These are phyloP conservation scores for Gracilaria caudata DNA, from an alignment of 23 red algal species.

Conservation along the genomic window DNA sequence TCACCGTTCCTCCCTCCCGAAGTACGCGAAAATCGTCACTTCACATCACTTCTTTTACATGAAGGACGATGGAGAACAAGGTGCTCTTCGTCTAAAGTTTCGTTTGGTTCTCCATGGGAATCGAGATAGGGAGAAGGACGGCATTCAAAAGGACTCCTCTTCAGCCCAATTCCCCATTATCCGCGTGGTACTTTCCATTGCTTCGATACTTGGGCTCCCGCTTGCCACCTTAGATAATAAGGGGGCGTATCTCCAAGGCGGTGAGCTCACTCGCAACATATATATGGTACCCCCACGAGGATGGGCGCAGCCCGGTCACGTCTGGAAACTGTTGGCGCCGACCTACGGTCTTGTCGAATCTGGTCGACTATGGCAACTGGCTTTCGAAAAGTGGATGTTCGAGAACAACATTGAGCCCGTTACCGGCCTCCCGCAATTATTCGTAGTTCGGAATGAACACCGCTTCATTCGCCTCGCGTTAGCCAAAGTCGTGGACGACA, in stretches of 20 bases:
- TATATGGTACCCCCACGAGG: slow-evolving; percentile 19
- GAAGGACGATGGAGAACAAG: slow-evolving; percentile 3
- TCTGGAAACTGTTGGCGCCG: slow-evolving; percentile 1
- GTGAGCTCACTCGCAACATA: neutral
- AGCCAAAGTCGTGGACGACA: neutral
- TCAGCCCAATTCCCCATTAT: slow-evolving; percentile 28
- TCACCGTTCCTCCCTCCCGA: neutral
- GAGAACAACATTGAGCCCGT: neutral
- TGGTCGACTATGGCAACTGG: slow-evolving; percentile 2
- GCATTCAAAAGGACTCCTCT: neutral
- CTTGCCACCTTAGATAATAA: slow-evolving; percentile 33
- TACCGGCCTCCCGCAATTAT: neutral
- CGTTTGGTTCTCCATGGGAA: slow-evolving; percentile 8
- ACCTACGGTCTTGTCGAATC: slow-evolving; percentile 35
- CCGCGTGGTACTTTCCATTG: neutral
- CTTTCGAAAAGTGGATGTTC: slow-evolving; percentile 1
- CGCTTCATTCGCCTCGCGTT: neutral
- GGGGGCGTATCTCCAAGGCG: slow-evolving; percentile 25
- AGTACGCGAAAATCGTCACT: slow-evolving; percentile 13
- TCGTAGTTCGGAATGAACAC: neutral
- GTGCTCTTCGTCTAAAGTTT: neutral
- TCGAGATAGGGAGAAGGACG: slow-evolving; percentile 21
- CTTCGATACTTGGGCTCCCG: neutral
- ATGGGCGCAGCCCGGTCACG: neutral
- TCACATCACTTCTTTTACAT: slow-evolving; percentile 47